Conservation (phyloP, 176 grass and related monocot species). For the Zea luxurians region DNA sequence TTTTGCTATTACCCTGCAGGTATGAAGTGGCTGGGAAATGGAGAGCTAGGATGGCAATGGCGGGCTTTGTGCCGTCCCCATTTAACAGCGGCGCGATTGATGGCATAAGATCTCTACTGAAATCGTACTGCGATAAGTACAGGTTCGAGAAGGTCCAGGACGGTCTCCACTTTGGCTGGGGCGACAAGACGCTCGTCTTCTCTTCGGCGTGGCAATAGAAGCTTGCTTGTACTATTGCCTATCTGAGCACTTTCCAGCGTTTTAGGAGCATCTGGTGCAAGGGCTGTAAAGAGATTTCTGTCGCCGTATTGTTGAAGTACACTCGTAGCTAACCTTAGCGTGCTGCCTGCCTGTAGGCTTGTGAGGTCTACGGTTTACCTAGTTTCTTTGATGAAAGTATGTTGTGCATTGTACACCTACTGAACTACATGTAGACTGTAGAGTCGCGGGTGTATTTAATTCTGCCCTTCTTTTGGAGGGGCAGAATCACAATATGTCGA, state of each 20-base stretch:
- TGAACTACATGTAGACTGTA: not conserved
- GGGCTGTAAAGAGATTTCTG: not conserved
- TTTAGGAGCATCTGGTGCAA: slow-evolving; percentile 25
- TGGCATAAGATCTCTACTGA: slow-evolving; percentile 47
- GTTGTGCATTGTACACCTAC: not conserved
- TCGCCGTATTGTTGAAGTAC: not conserved
- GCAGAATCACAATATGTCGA: not conserved
- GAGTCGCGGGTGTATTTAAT: not conserved
- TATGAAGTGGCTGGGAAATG: slow-evolving; percentile 85
- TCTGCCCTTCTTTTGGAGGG: not conserved
- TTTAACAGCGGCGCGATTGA: slow-evolving; percentile 48
- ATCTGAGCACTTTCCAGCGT: slow-evolving; percentile 23
- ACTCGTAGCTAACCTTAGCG: slow-evolving; percentile 25
- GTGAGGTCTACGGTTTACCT: not conserved
- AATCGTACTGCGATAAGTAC: slow-evolving; percentile 66
- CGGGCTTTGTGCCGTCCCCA: slow-evolving; percentile 59
- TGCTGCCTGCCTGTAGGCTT: not conserved
- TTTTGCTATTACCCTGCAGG: slow-evolving; percentile 39
- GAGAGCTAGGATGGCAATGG: slow-evolving; percentile 76
- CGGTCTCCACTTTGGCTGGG: slow-evolving; percentile 72
- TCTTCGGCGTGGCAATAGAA: slow-evolving; percentile 61
- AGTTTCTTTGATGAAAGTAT: not conserved
- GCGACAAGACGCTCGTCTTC: slow-evolving; percentile 62
- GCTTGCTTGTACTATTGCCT: not conserved
- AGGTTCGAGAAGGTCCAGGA: slow-evolving; percentile 58